Percentiles rank a stretch among this genome's conserved stretches.
These are phyloP conservation scores for Nakaseomyces nivariensis DNA, from an alignment of 1,139 yeast genomes.

Conservation along the genomic window DNA sequence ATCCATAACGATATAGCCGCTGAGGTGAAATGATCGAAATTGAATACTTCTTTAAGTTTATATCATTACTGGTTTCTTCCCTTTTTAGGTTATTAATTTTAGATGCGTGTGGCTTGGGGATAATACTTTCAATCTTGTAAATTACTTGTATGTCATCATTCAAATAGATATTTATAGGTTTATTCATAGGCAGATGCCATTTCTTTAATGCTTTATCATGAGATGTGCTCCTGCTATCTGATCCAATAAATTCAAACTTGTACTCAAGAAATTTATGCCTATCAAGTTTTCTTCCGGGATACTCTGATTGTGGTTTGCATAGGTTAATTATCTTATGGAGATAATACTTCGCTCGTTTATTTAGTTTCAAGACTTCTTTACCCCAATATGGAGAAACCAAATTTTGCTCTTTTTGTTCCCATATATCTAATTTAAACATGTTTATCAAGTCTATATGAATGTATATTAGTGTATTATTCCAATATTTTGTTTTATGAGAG, in stretches of 20 bases:
- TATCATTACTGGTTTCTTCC: neutral
- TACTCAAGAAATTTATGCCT: neutral
- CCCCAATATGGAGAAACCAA: neutral
- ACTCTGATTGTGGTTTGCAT: neutral
- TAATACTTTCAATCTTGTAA: neutral
- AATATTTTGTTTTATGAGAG: too few species aligned
- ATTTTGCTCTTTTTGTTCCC: neutral
- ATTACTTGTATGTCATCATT: neutral
- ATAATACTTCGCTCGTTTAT: neutral
- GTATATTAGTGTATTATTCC: too few species aligned
- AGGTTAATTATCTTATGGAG: neutral
- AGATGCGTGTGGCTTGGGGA: neutral
- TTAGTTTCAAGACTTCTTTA: conserved; percentile 4
- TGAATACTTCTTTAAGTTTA: neutral
- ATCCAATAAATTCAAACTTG: neutral
- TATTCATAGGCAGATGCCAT: neutral
- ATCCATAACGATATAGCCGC: neutral
- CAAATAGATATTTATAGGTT: neutral
- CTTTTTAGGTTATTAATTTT: too few species aligned
- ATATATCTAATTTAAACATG: neutral
- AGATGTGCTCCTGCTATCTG: neutral
- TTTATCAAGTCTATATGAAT: too few species aligned
- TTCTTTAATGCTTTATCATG: neutral
- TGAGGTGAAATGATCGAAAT: neutral
- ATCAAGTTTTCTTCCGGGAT: neutral